Evolutionary conservation across 768 basidiomycete genomes (phyloP).

Genomic region (Mycena olivaceomarginata): DNA sequence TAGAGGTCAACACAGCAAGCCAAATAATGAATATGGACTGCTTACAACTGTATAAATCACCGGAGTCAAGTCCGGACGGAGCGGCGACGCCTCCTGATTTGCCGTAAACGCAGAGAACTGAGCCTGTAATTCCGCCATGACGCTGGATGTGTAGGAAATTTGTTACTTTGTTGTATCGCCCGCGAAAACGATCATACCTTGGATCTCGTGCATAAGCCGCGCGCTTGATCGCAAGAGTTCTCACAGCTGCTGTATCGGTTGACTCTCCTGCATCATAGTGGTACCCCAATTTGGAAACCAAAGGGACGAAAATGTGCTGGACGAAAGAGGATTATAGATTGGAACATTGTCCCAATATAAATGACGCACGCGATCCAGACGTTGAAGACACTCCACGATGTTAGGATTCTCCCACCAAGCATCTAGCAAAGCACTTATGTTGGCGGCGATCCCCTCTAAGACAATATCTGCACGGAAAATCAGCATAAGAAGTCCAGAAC

Average conservation of each 20-base stretch:
- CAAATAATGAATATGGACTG: background rate
- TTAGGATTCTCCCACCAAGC: constrained; percentile 80
- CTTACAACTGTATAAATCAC: constrained; percentile 12
- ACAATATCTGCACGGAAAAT: constrained; percentile 14
- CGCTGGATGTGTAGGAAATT: background rate
- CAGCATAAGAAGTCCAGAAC: too few relatives aligned
- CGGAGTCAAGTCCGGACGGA: constrained; percentile 9
- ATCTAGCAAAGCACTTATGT: constrained; percentile 64
- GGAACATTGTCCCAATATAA: too few relatives aligned
- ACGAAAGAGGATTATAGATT: background rate
- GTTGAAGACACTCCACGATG: constrained; percentile 60
- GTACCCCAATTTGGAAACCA: constrained; percentile 76
- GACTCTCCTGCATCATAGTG: constrained; percentile 71
- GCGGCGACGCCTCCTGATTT: background rate
- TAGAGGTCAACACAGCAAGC: background rate
- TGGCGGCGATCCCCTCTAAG: constrained; percentile 38
- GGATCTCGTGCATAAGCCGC: constrained; percentile 66
- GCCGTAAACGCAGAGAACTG: background rate
- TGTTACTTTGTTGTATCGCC: background rate
- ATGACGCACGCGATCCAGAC: constrained; percentile 59
- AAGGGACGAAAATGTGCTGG: constrained; percentile 68
- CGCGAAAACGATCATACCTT: constrained; percentile 44
- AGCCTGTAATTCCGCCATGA: constrained; percentile 3
- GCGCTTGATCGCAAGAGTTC: constrained; percentile 71
- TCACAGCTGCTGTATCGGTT: constrained; percentile 71